Conservation (phyloP, 805 yeast species). For the Wickerhamiella alocasiicola region DNA sequence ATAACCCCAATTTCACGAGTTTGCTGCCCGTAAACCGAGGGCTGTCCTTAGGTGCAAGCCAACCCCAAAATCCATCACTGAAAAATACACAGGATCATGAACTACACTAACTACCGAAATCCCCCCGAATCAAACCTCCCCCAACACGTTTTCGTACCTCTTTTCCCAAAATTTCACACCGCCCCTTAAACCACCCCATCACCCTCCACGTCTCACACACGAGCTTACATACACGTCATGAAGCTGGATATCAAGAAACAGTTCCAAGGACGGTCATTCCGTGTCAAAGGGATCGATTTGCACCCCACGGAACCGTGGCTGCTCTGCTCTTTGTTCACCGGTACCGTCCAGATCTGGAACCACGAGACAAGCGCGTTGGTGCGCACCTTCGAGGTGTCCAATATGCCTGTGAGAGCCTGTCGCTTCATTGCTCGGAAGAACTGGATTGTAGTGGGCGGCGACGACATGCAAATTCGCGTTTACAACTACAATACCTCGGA, state of each 20-base stretch:
- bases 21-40: too few species aligned
- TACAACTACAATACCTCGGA: slow-evolving; percentile 94
- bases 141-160: too few species aligned
- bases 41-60: too few species aligned
- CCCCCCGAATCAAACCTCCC: too few species aligned
- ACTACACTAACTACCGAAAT: too few species aligned
- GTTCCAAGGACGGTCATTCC: slow-evolving; percentile 82
- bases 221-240: slow-evolving; percentile 11
- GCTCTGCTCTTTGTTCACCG: slow-evolving; percentile 79
- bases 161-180: too few species aligned
- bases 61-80: too few species aligned
- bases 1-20: too few species aligned
- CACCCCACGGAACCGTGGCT: slow-evolving; percentile 99
- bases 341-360: slow-evolving; percentile 86
- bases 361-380: slow-evolving; percentile 76
- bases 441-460: slow-evolving; percentile 94
- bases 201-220: too few species aligned
- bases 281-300: slow-evolving; percentile 96
- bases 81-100: too few species aligned
- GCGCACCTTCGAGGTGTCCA: slow-evolving; percentile 87
- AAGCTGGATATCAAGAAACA: slow-evolving; percentile 39
- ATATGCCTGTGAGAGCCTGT: slow-evolving; percentile 92
- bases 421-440: slow-evolving; percentile 89
- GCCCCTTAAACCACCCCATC: too few species aligned
- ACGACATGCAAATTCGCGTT: slow-evolving; percentile 87